Evolutionary conservation across 352 stramenopile genomes (phyloP), one percentile per base, ranked within the genome.

Genomic region (Globisporangium radiosum): DNA sequence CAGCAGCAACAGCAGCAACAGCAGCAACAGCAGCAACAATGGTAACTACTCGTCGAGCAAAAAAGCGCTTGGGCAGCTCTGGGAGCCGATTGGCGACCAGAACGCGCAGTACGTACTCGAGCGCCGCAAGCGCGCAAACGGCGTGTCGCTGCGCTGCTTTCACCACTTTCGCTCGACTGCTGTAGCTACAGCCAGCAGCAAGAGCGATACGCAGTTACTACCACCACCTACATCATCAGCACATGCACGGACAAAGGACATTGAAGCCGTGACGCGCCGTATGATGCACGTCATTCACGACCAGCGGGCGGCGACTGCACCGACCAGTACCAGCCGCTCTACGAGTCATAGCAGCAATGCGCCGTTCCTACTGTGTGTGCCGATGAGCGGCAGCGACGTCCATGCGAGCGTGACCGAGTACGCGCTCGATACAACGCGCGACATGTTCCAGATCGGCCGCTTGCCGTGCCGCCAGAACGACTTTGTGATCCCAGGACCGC

Each of bases 381-480:
- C 81, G 0, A 88, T 91, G 76, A 83, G 80, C 64, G 76, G 86
- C 70, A 67, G 66, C 14, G 78, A 90, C 54, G 57, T 68, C 11
- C 68, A 78, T 53, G 78, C 68, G 8, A 83, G 71, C 49, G 63
- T 90, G 38, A 88, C 75, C 10, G 83, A 92, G 67, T 92, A 86
- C 59, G 62, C 70, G 44, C 52, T 62, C 5, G 77, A 89, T 40
- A 11, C 59, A 7, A 62, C 49, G 36, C 62, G 63, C 17, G 83
- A 92, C 53, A 84, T 92, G 80, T 92, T 90, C 62, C 83, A 92
- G 69, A 88, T 92, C 53, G 83, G 83, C 15, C 80, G 83, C 38
- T 85, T 90, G 77, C 83, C 83, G 13, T 90, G 80, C 52, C 62
- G 56, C 0, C 74, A 87, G 55, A 92, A 92, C 62, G 80, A 90